These are phyloP conservation scores for Puccinellia tenuiflora DNA, from an alignment of 176 grass and related monocot genomes.

Conservation along the genomic window DNA sequence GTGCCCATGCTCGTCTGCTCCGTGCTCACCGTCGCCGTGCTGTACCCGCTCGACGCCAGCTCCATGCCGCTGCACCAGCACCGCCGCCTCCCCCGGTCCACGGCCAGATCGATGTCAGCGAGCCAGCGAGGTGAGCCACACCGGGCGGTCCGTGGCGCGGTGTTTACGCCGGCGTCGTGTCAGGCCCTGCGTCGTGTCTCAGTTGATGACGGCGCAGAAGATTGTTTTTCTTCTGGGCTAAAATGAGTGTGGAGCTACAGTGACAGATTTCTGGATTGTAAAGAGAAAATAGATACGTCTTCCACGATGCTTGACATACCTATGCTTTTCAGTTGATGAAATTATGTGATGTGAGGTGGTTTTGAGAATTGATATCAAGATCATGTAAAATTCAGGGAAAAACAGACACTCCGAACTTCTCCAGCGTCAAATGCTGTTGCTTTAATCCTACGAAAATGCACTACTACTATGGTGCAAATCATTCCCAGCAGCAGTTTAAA, in stretches of 20 bases:
- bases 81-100: conserved; percentile 38
- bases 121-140: background rate
- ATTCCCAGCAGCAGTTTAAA: conserved; percentile 30
- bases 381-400: conserved; percentile 14
- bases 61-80: conserved; percentile 53
- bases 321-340: background rate
- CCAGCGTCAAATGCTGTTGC: background rate
- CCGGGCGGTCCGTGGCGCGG: background rate
- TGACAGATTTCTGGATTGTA: background rate
- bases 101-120: background rate
- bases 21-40: conserved; percentile 51
- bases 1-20: conserved; percentile 65
- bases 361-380: background rate
- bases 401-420: conserved; percentile 5
- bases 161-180: background rate
- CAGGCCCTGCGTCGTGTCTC: background rate
- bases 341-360: background rate
- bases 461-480: conserved; percentile 36
- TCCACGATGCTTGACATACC: background rate
- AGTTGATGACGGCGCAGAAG: background rate
- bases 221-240: background rate
- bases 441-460: too few relatives aligned
- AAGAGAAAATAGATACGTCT: background rate
- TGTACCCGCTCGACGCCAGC: conserved; percentile 57
- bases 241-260: background rate